Base-by-base conservation (phyloP, 2,329 filamentous ascomycete genomes). In the Colletotrichum liaoningense region DNA sequence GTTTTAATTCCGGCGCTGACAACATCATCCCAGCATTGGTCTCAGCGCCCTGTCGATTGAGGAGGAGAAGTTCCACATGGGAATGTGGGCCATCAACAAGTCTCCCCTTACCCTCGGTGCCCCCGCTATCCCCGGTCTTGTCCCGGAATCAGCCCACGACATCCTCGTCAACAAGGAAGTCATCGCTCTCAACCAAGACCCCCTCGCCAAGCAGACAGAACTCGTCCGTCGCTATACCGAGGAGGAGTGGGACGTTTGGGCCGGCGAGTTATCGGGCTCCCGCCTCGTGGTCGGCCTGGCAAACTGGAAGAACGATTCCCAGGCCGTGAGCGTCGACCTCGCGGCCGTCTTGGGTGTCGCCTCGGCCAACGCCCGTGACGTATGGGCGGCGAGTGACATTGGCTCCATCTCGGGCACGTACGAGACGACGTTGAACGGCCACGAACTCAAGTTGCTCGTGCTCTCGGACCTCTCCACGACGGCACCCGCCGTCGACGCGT, bases 161-260 rank as follows among this genome's bases (percentile, higher is more conserved):
- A 80, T 88, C 19, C 77, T 88, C 59, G 81, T 81, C 1, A 90
- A 91, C 78, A 81, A 84, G 30, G 88, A 89, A 67, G 85, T 89
- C 26, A 87, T 92, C 28, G 85, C 85, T 0, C 87, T 89, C 77
- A 91, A 91, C 75, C 89, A 91, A 75, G 90, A 91, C 76, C 72
- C 85, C 0, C 79, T 91, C 0, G 88, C 84, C 0, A 80, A 86
- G 66, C 87, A 88, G 57, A 88, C 88, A 0, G 82, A 82, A n/a
- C 80, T 92, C 1, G 78, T 86, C 1, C 80, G 86, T 5, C 82
- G 87, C 5, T 85, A 86, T 76, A 86, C 86, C 0, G 83, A 86
- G 26, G 84, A 86, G 33, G 83, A 84, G 55, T 88, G 86, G 79
- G 88, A 90, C 67, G 78, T 89, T 1, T 89, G 86, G 86, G 83